phyloP scores from a whole-genome alignment of 495 filamentous ascomycete genomes.

The Annulohypoxylon moriforme region DNA sequence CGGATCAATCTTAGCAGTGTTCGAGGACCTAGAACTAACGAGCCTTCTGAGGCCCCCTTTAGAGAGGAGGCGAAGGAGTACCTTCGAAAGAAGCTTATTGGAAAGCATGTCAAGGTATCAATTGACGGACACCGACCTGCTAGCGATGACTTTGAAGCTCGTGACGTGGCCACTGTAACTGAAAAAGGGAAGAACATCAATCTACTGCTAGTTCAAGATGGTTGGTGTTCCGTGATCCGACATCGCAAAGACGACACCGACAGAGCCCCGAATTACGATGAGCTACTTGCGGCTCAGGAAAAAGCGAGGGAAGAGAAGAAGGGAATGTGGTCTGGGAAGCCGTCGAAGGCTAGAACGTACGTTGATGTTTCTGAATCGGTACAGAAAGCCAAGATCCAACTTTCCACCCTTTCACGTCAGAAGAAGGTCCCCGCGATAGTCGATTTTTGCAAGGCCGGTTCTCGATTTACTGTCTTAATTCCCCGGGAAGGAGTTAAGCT shows the following conservation, averaged over 20 bases:
- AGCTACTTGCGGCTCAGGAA: conserved; percentile 89
- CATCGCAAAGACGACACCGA: conserved; percentile 94
- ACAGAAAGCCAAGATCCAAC: conserved; percentile 94
- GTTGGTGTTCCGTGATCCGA: conserved; percentile 91
- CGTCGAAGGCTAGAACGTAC: conserved; percentile 80
- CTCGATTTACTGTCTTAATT: conserved; percentile 91
- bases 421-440: conserved; percentile 94
- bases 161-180: conserved; percentile 90
- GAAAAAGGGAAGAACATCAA: conserved; percentile 88
- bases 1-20: conserved; percentile 92
- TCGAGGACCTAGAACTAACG: conserved; percentile 79
- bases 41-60: conserved; percentile 77
- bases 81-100: conserved; percentile 91
- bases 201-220: conserved; percentile 85
- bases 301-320: conserved; percentile 82
- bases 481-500: conserved; percentile 94
- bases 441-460: conserved; percentile 96
- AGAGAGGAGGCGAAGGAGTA: conserved; percentile 95
- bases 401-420: conserved; percentile 86
- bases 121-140: conserved; percentile 93
- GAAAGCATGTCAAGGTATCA: conserved; percentile 88
- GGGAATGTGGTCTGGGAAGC: conserved; percentile 93
- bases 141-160: conserved; percentile 89
- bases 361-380: conserved; percentile 90
- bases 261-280: conserved; percentile 91